Evolutionary conservation across 1,284 basidiomycete species (phyloP).

Genomic region (Moniliophthora roreri): DNA sequence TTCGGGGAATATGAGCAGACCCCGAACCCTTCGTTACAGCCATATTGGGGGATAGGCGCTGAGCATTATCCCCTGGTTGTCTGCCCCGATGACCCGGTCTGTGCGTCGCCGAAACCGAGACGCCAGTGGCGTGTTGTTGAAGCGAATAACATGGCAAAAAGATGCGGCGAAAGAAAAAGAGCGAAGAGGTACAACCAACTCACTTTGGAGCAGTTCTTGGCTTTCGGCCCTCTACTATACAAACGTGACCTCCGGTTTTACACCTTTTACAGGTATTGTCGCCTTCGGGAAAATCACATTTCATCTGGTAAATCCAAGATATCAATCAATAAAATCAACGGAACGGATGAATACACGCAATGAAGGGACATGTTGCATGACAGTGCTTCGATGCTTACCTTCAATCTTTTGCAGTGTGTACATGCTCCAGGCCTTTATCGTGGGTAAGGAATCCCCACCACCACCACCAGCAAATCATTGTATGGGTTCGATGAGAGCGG

Average conservation of each 20-base stretch:
- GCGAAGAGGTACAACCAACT: slow-evolving; percentile 34
- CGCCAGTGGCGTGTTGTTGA: not conserved
- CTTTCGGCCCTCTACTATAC: slow-evolving; percentile 79
- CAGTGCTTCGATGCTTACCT: slow-evolving; percentile 47
- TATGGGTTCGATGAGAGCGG: slow-evolving; percentile 5
- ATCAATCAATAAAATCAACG: slow-evolving; percentile 7
- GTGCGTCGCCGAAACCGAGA: too few species aligned
- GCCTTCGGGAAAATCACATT: slow-evolving; percentile 70
- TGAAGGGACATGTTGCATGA: slow-evolving; percentile 11
- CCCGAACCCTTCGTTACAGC: too few species aligned
- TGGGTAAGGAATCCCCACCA: not conserved
- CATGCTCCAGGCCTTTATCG: slow-evolving; percentile 73
- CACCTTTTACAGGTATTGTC: slow-evolving; percentile 75
- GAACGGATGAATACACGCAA: slow-evolving; percentile 14
- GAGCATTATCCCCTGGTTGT: too few species aligned
- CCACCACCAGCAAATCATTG: too few species aligned
- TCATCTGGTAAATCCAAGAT: slow-evolving; percentile 53
- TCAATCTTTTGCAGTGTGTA: slow-evolving; percentile 79
- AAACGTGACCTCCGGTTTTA: slow-evolving; percentile 64
- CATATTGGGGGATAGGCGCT: too few species aligned
- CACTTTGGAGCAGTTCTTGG: slow-evolving; percentile 75
- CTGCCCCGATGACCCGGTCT: too few species aligned
- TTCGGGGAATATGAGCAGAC: too few species aligned
- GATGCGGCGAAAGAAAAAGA: slow-evolving; percentile 21
- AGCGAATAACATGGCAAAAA: slow-evolving; percentile 6